Evolutionary conservation across 2,329 filamentous ascomycete genomes (phyloP).

Genomic region (Penicillium hordei): DNA sequence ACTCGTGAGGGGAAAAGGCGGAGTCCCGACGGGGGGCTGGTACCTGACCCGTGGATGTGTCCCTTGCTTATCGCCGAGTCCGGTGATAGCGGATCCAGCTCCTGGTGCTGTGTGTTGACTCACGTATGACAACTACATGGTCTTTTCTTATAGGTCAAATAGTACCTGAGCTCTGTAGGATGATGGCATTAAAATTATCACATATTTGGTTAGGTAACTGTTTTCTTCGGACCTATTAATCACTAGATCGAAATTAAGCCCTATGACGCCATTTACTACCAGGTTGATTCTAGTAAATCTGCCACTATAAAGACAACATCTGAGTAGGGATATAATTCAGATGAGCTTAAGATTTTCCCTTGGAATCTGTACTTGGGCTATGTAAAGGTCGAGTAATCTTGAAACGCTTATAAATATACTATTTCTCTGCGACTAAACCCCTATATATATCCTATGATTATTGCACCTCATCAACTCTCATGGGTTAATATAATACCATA

Average conservation of each 20-base stretch:
- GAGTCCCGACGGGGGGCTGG: slow-evolving; percentile 18
- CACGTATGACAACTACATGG: not conserved
- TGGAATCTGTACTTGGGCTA: not conserved
- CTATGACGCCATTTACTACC: not conserved
- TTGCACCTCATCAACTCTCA: no score
- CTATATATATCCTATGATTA: not conserved
- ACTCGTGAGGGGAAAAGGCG: slow-evolving; percentile 23
- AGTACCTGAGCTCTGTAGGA: no score
- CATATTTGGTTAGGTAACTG: not conserved
- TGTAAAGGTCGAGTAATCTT: no score
- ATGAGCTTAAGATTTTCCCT: not conserved
- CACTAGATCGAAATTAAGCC: not conserved
- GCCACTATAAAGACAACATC: not conserved
- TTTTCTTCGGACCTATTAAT: not conserved
- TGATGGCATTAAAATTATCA: not conserved
- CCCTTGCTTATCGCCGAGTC: slow-evolving; percentile 21
- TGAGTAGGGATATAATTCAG: not conserved
- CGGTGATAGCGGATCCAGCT: slow-evolving; percentile 12
- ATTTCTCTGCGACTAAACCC: not conserved
- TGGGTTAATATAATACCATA: not conserved
- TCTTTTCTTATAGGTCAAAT: not conserved
- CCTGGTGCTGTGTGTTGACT: not conserved
- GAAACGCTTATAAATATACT: no score
- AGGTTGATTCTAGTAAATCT: not conserved
- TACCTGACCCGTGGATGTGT: slow-evolving; percentile 1